phyloP scores from a whole-genome alignment of 2,329 filamentous ascomycete genomes.

The Ambrosiella beaveri region DNA sequence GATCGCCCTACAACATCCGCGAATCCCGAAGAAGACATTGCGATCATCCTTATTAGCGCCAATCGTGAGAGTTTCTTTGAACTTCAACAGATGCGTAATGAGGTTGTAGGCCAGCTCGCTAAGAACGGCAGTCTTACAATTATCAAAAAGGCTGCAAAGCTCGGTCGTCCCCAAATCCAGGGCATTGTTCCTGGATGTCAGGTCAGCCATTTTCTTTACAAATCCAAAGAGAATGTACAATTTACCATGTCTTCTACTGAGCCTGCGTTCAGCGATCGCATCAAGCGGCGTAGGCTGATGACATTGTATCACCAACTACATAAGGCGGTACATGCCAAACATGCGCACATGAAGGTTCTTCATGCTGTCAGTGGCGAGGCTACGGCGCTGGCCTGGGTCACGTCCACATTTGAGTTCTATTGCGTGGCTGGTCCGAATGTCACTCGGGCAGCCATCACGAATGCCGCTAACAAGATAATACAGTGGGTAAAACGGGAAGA shows the following conservation, averaged over 20 bases:
- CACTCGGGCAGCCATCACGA: slow-evolving; percentile 49
- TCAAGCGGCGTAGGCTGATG: slow-evolving; percentile 56
- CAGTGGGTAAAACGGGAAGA: slow-evolving; percentile 88
- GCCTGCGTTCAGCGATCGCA: slow-evolving; percentile 42
- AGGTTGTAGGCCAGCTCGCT: slow-evolving; percentile 49
- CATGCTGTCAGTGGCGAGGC: slow-evolving; percentile 60
- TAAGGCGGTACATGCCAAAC: slow-evolving; percentile 65
- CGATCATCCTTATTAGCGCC: slow-evolving; percentile 78
- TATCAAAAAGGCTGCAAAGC: slow-evolving; percentile 53
- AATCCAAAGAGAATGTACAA: slow-evolving; percentile 84
- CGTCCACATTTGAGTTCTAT: slow-evolving; percentile 83
- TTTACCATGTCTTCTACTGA: slow-evolving; percentile 78
- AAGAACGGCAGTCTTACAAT: slow-evolving; percentile 58
- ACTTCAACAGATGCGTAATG: slow-evolving; percentile 55
- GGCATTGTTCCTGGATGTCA: slow-evolving; percentile 68
- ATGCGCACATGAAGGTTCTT: slow-evolving; percentile 71
- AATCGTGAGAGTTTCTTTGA: slow-evolving; percentile 90
- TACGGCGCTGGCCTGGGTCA: slow-evolving; percentile 77
- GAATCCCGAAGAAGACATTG: slow-evolving; percentile 61
- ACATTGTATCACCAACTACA: slow-evolving; percentile 75
- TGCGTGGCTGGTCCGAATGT: slow-evolving; percentile 70
- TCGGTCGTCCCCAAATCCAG: slow-evolving; percentile 52
- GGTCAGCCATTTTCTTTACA: slow-evolving; percentile 87
- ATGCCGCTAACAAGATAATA: slow-evolving; percentile 74
- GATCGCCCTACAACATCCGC: slow-evolving; percentile 18